These are phyloP conservation scores for Russula virescens DNA, from an alignment of 768 basidiomycete genomes.

Conservation along the genomic window DNA sequence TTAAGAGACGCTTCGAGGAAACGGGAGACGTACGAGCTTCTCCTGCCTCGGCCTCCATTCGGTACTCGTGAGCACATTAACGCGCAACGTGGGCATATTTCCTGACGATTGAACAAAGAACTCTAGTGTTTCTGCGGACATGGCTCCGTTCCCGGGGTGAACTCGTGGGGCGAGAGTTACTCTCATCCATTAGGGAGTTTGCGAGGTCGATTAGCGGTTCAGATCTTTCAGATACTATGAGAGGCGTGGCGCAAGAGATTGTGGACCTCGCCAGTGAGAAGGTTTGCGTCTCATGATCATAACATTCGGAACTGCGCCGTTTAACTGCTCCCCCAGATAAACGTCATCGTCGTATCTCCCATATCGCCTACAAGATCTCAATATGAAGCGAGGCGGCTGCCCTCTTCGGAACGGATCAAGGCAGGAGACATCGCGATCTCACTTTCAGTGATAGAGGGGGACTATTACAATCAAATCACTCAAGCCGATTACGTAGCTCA, in stretches of 20 bases:
- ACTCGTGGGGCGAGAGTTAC: slow-evolving; percentile 28
- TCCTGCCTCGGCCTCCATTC: not conserved
- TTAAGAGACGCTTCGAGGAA: slow-evolving; percentile 38
- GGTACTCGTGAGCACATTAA: slow-evolving; percentile 14
- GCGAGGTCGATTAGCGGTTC: slow-evolving; percentile 7
- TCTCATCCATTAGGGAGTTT: slow-evolving; percentile 22
- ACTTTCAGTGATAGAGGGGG: slow-evolving; percentile 41
- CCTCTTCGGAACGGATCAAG: slow-evolving; percentile 31
- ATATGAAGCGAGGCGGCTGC: not conserved
- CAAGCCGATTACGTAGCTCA: slow-evolving; percentile 42
- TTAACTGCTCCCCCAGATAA: slow-evolving; percentile 7
- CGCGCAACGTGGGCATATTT: not conserved
- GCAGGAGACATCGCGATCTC: slow-evolving; percentile 41
- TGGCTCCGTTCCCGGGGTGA: slow-evolving; percentile 13
- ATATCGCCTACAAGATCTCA: not conserved
- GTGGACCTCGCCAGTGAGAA: slow-evolving; percentile 5
- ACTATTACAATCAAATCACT: slow-evolving; percentile 35
- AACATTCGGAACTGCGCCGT: not conserved
- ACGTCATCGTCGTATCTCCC: not conserved
- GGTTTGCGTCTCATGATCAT: slow-evolving; percentile 3
- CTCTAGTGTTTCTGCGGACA: slow-evolving; percentile 8
- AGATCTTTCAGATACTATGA: slow-evolving; percentile 13
- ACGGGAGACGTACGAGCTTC: slow-evolving; percentile 17
- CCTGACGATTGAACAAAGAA: slow-evolving; percentile 9
- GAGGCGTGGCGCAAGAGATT: slow-evolving; percentile 3